These are phyloP conservation scores for Aureobasidium sp. DNA, from an alignment of 2,329 filamentous ascomycete species.

Conservation along the genomic window DNA sequence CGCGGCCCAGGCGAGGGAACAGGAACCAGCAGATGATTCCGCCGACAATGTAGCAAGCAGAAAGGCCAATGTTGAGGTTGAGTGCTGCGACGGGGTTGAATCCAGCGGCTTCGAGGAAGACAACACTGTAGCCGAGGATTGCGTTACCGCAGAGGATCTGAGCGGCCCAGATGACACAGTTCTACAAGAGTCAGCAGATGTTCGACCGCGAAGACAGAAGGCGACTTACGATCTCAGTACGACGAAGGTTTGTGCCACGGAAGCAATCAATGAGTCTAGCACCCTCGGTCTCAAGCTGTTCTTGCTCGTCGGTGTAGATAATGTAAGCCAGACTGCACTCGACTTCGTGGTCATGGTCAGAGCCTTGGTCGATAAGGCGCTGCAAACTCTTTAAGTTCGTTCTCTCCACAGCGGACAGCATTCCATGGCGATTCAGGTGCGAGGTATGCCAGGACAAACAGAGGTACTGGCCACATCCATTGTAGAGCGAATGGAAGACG, in stretches of 20 bases:
- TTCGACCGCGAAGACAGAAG: too few species aligned
- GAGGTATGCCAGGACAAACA: constrained; percentile 31
- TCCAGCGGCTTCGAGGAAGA: constrained; percentile 31
- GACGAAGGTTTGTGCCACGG: constrained; percentile 32
- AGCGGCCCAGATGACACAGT: constrained; percentile 10
- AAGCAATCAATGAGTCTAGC: constrained; percentile 39
- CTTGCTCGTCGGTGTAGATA: constrained; percentile 17
- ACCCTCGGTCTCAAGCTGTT: constrained; percentile 17
- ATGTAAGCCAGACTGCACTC: constrained; percentile 21
- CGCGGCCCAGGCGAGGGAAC: constrained; percentile 31
- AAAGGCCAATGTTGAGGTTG: constrained; percentile 30
- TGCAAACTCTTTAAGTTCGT: constrained; percentile 19
- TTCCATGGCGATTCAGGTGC: constrained; percentile 31
- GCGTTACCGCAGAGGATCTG: constrained; percentile 26
- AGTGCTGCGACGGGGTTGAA: constrained; percentile 30
- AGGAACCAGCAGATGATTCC: constrained; percentile 36
- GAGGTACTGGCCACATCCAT: constrained; percentile 30
- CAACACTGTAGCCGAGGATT: constrained; percentile 27
- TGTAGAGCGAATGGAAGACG: constrained; percentile 39
- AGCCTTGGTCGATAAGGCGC: background rate
- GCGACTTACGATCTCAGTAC: constrained; percentile 35
- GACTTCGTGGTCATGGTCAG: background rate
- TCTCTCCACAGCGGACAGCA: constrained; percentile 29
- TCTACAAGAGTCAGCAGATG: background rate
- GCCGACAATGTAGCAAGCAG: constrained; percentile 22